These are phyloP conservation scores for Agaricus blazei DNA, from an alignment of 768 basidiomycete genomes.

Conservation along the genomic window DNA sequence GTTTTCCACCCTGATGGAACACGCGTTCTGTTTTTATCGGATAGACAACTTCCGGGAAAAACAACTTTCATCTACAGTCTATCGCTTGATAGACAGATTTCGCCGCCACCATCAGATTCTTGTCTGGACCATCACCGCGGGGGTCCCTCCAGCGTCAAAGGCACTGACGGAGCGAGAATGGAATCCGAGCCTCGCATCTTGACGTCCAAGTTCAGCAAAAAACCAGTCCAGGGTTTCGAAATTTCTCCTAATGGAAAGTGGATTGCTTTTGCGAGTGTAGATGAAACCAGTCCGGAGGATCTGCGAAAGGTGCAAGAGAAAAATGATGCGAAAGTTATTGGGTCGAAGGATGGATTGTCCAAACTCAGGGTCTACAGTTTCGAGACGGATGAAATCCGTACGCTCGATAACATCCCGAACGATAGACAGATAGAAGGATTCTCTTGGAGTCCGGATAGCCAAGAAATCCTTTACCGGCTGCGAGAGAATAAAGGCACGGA, in stretches of 20 bases:
- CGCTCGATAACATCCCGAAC: constrained; percentile 14
- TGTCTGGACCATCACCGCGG: constrained; percentile 14
- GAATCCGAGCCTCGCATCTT: constrained; percentile 10
- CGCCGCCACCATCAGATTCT: constrained; percentile 1
- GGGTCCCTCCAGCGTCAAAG: neutral
- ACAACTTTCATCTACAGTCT: constrained; percentile 2
- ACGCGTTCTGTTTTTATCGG: constrained; percentile 25
- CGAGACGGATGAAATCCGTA: constrained; percentile 16
- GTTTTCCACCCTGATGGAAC: constrained; percentile 27
- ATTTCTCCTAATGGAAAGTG: constrained; percentile 26
- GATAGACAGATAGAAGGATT: constrained; percentile 25
- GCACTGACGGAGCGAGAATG: neutral
- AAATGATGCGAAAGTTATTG: constrained; percentile 23
- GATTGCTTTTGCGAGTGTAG: constrained; percentile 23
- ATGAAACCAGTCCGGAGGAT: constrained; percentile 13
- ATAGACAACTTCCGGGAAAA: constrained; percentile 24
- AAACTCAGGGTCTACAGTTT: constrained; percentile 22
- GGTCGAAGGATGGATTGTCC: constrained; percentile 17
- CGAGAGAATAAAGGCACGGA: constrained; percentile 22
- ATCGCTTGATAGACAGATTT: neutral
- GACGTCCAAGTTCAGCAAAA: constrained; percentile 7
- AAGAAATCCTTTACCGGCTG: constrained; percentile 25
- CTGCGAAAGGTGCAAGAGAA: constrained; percentile 14
- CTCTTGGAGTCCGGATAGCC: constrained; percentile 28
- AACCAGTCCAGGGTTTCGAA: constrained; percentile 23